phyloP scores from a whole-genome alignment of 768 basidiomycete genomes.

The Boletus vinaceobasis region DNA sequence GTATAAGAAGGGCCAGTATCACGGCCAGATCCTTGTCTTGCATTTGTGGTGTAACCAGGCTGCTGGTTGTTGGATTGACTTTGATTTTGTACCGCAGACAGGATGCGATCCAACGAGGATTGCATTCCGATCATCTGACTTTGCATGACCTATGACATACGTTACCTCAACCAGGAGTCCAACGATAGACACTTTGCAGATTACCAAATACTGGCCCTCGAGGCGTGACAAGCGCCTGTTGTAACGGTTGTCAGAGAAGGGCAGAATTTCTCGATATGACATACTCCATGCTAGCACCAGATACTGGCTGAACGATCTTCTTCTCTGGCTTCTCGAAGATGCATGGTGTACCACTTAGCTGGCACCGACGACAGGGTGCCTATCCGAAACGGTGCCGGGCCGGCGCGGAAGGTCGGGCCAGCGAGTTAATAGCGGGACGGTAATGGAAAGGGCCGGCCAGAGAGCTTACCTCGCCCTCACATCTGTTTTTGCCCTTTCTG shows the following conservation, averaged over 20 bases:
- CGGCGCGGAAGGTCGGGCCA: conserved; percentile 72
- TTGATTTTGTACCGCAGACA: conserved; percentile 57
- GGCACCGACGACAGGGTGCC: conserved; percentile 90
- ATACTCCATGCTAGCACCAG: conserved; percentile 72
- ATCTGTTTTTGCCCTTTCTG: conserved; percentile 89
- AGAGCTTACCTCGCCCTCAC: conserved; percentile 79
- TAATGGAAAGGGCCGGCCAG: conserved; percentile 30
- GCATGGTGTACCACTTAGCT: conserved; percentile 74
- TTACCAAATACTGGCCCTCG: conserved; percentile 81
- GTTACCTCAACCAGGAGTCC: not conserved
- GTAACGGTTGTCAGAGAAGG: conserved; percentile 20
- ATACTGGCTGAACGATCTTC: conserved; percentile 61
- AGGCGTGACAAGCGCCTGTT: conserved; percentile 75
- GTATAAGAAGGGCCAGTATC: conserved; percentile 28
- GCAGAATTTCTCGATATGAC: conserved; percentile 24
- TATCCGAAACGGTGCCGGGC: conserved; percentile 58
- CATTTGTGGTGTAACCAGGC: conserved; percentile 13
- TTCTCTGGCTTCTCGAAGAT: conserved; percentile 91
- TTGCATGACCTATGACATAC: conserved; percentile 67
- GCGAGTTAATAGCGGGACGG: conserved; percentile 49
- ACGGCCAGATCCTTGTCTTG: conserved; percentile 20
- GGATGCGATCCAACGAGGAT: conserved; percentile 80
- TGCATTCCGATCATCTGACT: conserved; percentile 96
- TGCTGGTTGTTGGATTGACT: conserved; percentile 33
- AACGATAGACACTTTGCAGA: conserved; percentile 1